Evolutionary conservation across 1,284 basidiomycete genomes (phyloP).

Genomic region (Dichomitus squalens): DNA sequence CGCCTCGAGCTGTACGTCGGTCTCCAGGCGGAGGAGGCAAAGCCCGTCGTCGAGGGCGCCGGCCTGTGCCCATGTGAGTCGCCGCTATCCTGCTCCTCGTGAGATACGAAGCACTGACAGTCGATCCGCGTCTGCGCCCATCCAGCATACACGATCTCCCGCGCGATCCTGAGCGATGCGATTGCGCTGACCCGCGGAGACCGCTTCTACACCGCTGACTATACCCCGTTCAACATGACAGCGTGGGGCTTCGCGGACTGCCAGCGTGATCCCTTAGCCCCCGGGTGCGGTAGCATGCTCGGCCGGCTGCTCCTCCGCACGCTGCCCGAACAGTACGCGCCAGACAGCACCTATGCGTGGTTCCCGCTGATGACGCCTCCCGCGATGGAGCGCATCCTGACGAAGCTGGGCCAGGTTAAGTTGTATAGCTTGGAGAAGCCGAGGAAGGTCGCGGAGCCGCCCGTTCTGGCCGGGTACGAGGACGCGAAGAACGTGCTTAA

Average conservation of each 20-base stretch:
- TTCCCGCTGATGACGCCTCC: conserved; percentile 84
- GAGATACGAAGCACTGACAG: not conserved
- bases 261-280: conserved; percentile 66
- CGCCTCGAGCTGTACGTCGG: conserved; percentile 84
- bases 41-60: conserved; percentile 75
- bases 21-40: conserved; percentile 67
- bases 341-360: conserved; percentile 79
- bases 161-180: conserved; percentile 89
- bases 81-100: not conserved
- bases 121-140: not conserved
- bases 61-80: conserved; percentile 76
- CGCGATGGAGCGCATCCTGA: conserved; percentile 62
- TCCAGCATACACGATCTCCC: conserved; percentile 79
- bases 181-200: conserved; percentile 84
- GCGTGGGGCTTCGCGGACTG: conserved; percentile 82
- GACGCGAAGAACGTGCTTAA: conserved; percentile 56
- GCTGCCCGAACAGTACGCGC: conserved; percentile 68
- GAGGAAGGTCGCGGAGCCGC: conserved; percentile 26
- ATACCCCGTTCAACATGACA: conserved; percentile 80
- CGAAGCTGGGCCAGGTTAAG: conserved; percentile 52
- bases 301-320: conserved; percentile 74
- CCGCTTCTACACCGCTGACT: conserved; percentile 82
- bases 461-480: conserved; percentile 47
- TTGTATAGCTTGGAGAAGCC: conserved; percentile 59
- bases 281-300: conserved; percentile 74